phyloP scores from a whole-genome alignment of 2,329 filamentous ascomycete genomes.

The Aureobasidium sp. region DNA sequence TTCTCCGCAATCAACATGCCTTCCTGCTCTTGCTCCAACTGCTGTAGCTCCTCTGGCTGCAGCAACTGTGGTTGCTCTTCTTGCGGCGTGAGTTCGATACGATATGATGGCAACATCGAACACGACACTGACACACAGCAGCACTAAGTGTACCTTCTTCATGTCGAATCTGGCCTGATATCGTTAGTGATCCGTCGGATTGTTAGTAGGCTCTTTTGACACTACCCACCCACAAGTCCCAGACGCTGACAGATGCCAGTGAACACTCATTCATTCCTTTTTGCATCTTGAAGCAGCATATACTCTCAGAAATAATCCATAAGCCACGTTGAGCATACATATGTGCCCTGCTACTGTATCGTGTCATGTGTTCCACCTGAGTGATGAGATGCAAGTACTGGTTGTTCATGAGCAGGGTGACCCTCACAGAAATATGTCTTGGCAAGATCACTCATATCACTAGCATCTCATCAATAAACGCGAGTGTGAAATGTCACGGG shows the following conservation, averaged over 20 bases:
- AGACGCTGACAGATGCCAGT: not conserved
- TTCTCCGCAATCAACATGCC: not conserved
- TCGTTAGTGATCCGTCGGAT: too few relatives aligned
- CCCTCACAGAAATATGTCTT: too few relatives aligned
- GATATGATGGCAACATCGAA: not conserved
- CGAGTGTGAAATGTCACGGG: too few relatives aligned
- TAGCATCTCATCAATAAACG: too few relatives aligned
- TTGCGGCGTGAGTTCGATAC: not conserved
- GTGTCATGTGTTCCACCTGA: too few relatives aligned
- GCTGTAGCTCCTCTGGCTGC: conserved; percentile 1
- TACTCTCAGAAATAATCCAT: too few relatives aligned
- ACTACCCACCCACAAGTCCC: not conserved
- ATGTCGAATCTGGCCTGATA: not conserved
- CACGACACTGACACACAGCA: not conserved
- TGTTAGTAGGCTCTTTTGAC: not conserved
- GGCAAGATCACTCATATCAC: too few relatives aligned
- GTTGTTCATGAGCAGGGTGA: too few relatives aligned
- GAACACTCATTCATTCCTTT: not conserved
- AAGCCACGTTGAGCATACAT: not conserved
- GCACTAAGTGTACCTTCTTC: not conserved
- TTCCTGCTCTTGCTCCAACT: conserved; percentile 10
- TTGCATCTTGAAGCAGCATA: too few relatives aligned
- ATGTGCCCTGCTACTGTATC: not conserved
- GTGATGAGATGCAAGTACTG: too few relatives aligned
- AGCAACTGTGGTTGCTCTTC: conserved; percentile 2